Base-by-base conservation (phyloP, 495 filamentous ascomycete genomes). In the Thozetella sp. region DNA sequence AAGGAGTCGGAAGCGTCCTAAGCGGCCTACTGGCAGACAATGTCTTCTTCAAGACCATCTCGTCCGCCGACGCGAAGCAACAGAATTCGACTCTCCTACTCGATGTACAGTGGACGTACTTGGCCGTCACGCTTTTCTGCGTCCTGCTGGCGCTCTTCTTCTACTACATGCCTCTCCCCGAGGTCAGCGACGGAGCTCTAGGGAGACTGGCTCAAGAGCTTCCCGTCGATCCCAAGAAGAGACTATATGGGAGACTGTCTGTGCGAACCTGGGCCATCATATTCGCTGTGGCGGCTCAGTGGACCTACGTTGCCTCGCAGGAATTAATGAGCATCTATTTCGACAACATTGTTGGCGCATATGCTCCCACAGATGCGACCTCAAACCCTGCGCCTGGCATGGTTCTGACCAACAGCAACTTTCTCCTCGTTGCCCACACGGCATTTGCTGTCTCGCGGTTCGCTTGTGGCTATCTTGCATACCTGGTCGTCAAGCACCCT, bases 51-150 rank as follows among this genome's bases (percentile, higher is more conserved):
- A 55, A 43, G 24, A 50, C 45, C 3, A 54, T 65, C 19, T 48
- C 43, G 9, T n/a, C 43, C 43, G n/a, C n/a, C 12, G 66, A 60
- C 50, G 54, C 54, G 12, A 53, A 57, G 6, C 2, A 22, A 2
- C 19, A 53, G 11, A 46, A 56, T 43, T 66, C 72, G 3, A 63
- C 63, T 12, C 73, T 71, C 1, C 72, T 85, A 1, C 80, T 90
- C 51, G 81, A 88, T 52, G 89, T 93, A 22, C 90, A 93, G 68
- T 92, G 90, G 89, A 84, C 88, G 0, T 93, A 92, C 66, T 80
- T 92, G 0, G 88, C 82, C 52, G 86, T 91, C 53, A 88, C 88
- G 2, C 83, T 89, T 40, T 87, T 92, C 60, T 88, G 88, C 56
- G 89, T 88, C 51, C 72, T 82, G 23, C 82, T 90, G 20, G 84